Evolutionary conservation across 306 rosid species (phyloP), one percentile per base, ranked within the genome.

Genomic region (Purshia tridentata): DNA sequence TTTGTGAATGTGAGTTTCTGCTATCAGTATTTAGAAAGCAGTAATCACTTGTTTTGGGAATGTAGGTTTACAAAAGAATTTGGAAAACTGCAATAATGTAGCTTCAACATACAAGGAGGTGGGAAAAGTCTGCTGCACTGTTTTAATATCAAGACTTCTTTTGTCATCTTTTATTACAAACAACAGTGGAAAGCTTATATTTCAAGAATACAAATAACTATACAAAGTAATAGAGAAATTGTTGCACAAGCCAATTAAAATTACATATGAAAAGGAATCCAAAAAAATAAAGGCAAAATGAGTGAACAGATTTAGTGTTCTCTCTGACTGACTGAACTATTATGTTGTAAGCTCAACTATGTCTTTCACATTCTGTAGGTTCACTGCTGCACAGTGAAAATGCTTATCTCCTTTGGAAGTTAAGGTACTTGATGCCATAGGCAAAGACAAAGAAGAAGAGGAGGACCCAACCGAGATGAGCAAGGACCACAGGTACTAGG

Each of bases 401-500:
- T 42, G 12, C 8, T 72, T 18, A 79, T 69, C 76, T 74, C 72
- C 62, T 79, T 54, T 79, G 83, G 76, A 73, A 74, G 72, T 79
- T 74, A 6, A 79, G 79, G 79, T 41, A 79, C 76, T 73, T 74
- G 72, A 79, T 79, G 41, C 83, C 69, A 5, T 68, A 79, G 44
- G 83, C 83, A 68, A 74, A 79, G 16, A 58, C 70, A 16, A 79
- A 68, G 83, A 79, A 79, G 79, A 67, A 79, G 46, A 68, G 35
- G 20, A 78, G 72, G 5, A 78, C 82, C 82, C 82, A 78, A 41
- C 82, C 82, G 42, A 73, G 49, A 69, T 79, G 75, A 59, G 79
- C 83, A 60, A 79, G 12, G 10, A 77, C 83, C 9, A 79, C 77
- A 12, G 61, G 66, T 0, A 77, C 67, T 2, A 79, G 54, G 45